Conservation (phyloP, 2,329 filamentous ascomycete species). For the Geosmithia putterillii region DNA sequence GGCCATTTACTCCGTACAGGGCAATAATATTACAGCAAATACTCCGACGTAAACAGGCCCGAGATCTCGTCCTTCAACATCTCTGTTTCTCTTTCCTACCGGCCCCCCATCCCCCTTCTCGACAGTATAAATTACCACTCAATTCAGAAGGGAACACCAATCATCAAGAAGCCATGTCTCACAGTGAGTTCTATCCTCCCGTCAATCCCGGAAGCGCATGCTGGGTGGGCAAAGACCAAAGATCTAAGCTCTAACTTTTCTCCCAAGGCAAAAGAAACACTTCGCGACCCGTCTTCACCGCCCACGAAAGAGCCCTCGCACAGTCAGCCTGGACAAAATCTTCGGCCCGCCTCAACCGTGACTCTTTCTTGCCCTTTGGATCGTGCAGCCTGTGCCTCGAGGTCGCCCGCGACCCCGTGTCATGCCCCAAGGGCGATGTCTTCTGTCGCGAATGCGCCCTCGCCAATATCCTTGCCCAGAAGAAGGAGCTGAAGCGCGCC, state of each 20-base stretch:
- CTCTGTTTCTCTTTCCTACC: neutral
- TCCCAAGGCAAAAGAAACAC: conserved; percentile 70
- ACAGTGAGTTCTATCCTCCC: neutral
- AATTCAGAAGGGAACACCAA: neutral
- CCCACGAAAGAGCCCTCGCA: conserved; percentile 75
- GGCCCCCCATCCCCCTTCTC: too few species aligned
- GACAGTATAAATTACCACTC: neutral
- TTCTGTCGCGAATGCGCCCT: conserved; percentile 95
- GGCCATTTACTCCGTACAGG: too few species aligned
- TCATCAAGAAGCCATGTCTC: neutral
- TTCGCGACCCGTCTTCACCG: conserved; percentile 84
- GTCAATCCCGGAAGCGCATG: neutral
- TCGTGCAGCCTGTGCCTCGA: conserved; percentile 82
- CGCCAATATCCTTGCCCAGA: conserved; percentile 79
- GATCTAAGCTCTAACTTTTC: neutral
- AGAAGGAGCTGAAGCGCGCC: conserved; percentile 77
- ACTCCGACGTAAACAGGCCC: neutral
- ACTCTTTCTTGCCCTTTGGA: conserved; percentile 85
- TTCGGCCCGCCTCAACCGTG: conserved; percentile 73
- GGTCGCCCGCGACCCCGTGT: conserved; percentile 68
- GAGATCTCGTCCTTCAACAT: neutral
- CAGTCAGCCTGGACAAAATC: conserved; percentile 73
- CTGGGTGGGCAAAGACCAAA: neutral
- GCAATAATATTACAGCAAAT: neutral
- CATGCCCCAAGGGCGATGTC: conserved; percentile 73